Evolutionary conservation across 129 eudicot genomes (phyloP).

Genomic region (Flaveria robusta): DNA sequence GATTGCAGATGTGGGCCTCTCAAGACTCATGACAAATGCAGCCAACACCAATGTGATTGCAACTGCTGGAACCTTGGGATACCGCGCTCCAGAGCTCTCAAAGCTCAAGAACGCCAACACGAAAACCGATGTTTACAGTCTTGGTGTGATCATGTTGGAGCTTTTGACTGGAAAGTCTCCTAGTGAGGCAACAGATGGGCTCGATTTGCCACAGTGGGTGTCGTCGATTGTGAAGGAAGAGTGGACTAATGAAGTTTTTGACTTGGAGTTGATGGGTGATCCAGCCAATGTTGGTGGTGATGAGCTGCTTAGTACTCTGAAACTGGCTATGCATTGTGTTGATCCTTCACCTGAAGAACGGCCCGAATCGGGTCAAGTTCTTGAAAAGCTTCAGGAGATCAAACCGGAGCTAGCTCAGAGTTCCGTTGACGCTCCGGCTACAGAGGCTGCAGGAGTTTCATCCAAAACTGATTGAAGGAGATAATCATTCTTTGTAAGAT

Average conservation of each 20-base stretch:
- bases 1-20: slow-evolving; percentile 81
- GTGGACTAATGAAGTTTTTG: slow-evolving; percentile 93
- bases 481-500: slow-evolving; percentile 26
- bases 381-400: slow-evolving; percentile 73
- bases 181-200: slow-evolving; percentile 68
- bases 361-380: slow-evolving; percentile 70
- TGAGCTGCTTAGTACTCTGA: slow-evolving; percentile 68
- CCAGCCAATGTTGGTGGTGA: slow-evolving; percentile 61
- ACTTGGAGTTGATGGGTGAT: slow-evolving; percentile 81
- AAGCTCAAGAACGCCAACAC: slow-evolving; percentile 70
- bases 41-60: slow-evolving; percentile 75
- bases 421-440: slow-evolving; percentile 36
- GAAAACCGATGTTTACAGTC: slow-evolving; percentile 83
- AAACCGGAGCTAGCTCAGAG: slow-evolving; percentile 50
- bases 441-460: slow-evolving; percentile 25
- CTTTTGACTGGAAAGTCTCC: slow-evolving; percentile 90
- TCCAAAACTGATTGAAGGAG: slow-evolving; percentile 38
- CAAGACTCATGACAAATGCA: slow-evolving; percentile 74
- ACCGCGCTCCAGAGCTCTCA: slow-evolving; percentile 89
- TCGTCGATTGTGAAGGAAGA: slow-evolving; percentile 89
- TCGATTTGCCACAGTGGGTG: slow-evolving; percentile 92
- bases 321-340: slow-evolving; percentile 82
- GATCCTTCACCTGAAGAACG: slow-evolving; percentile 78
- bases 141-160: slow-evolving; percentile 85
- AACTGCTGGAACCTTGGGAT: slow-evolving; percentile 79